Percentiles rank a stretch among this genome's conserved stretches.
Conservation (phyloP, 2,329 filamentous ascomycete species). For the Calonectria ilicicola region DNA sequence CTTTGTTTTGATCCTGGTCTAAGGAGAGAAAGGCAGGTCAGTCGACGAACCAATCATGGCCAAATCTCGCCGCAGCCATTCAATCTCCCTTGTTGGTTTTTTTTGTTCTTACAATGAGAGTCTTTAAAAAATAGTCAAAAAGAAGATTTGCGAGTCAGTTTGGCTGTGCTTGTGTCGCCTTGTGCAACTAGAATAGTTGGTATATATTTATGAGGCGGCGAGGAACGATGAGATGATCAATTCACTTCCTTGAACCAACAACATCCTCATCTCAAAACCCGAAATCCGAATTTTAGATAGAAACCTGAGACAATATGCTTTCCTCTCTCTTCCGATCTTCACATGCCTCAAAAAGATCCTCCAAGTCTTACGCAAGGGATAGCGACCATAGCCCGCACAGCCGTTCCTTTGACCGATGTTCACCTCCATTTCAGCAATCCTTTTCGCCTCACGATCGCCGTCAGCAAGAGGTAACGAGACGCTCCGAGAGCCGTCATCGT, state of each 20-base stretch:
- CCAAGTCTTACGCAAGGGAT: background rate
- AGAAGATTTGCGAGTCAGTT: background rate
- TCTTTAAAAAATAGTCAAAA: background rate
- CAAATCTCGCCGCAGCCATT: background rate
- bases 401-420: background rate
- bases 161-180: background rate
- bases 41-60: background rate
- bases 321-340: constrained; percentile 22
- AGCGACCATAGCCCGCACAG: background rate
- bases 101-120: background rate
- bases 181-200: background rate
- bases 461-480: background rate
- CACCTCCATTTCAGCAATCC: background rate
- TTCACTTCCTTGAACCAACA: background rate
- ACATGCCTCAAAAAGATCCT: constrained; percentile 13
- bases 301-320: constrained; percentile 23
- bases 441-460: background rate
- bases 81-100: background rate
- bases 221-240: background rate
- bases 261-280: background rate
- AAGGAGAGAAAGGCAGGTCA: background rate
- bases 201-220: background rate
- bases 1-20: background rate
- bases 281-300: too few relatives aligned
- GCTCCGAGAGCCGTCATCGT: background rate